Evolutionary conservation across 1,139 yeast genomes (phyloP).

Genomic region (Suhomyces maxii): DNA sequence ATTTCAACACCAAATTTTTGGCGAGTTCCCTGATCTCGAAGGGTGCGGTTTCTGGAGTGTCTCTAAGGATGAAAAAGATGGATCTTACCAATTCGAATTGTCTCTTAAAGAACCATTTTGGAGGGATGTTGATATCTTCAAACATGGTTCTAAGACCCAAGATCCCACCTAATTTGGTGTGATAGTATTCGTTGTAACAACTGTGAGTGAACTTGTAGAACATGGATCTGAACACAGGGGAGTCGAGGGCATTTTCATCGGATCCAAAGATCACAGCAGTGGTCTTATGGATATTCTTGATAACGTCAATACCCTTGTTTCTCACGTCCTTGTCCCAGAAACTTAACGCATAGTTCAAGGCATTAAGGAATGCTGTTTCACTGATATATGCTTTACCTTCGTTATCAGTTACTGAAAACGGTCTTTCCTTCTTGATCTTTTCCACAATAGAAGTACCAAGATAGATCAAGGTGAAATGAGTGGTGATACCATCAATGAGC

Average conservation of each 20-base stretch:
- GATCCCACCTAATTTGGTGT: slow-evolving; percentile 85
- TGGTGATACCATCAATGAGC: slow-evolving; percentile 66
- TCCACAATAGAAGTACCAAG: slow-evolving; percentile 73
- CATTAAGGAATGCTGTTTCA: slow-evolving; percentile 70
- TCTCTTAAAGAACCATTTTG: slow-evolving; percentile 69
- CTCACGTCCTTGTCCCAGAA: slow-evolving; percentile 73
- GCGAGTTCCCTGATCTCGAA: slow-evolving; percentile 74
- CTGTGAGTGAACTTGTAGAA: slow-evolving; percentile 84
- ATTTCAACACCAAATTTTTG: slow-evolving; percentile 58
- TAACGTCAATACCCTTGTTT: slow-evolving; percentile 66
- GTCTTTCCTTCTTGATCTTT: slow-evolving; percentile 65
- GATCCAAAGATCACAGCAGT: slow-evolving; percentile 69
- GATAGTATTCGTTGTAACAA: slow-evolving; percentile 87
- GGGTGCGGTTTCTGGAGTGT: slow-evolving; percentile 89
- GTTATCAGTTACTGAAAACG: slow-evolving; percentile 73
- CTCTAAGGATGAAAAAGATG: slow-evolving; percentile 84
- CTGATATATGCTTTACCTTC: slow-evolving; percentile 75
- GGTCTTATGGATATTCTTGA: slow-evolving; percentile 61
- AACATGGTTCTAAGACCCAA: slow-evolving; percentile 76
- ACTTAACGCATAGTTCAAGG: slow-evolving; percentile 77
- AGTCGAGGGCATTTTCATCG: slow-evolving; percentile 62
- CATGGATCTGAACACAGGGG: slow-evolving; percentile 75
- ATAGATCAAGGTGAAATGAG: slow-evolving; percentile 77
- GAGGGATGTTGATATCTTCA: slow-evolving; percentile 65
- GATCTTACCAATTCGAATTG: slow-evolving; percentile 87